phyloP scores from a whole-genome alignment of 768 basidiomycete species.

The Coprinopsis strossmayeri region DNA sequence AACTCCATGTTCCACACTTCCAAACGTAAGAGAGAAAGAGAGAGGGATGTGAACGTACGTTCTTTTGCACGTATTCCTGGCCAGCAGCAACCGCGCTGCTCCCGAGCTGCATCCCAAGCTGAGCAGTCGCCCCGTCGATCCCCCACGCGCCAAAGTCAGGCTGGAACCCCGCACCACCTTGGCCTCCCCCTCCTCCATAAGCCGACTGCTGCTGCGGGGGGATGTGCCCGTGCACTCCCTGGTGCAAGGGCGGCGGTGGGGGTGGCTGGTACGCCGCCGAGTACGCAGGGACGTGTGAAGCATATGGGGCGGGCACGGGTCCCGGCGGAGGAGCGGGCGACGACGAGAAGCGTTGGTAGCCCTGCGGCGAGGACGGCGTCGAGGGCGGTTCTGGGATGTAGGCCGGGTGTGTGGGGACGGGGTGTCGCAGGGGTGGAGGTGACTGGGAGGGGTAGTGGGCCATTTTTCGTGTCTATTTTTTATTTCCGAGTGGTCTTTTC shows the following conservation, averaged over 20 bases:
- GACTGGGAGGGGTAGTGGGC: constrained; percentile 35
- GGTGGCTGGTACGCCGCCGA: constrained; percentile 46
- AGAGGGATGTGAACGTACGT: constrained; percentile 46
- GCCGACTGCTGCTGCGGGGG: no score
- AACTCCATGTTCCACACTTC: no score
- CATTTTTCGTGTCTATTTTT: constrained; percentile 15
- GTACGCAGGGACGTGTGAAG: constrained; percentile 37
- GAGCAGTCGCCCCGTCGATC: constrained; percentile 88
- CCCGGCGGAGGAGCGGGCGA: constrained; percentile 38
- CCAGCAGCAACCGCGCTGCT: constrained; percentile 88
- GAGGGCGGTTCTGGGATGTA: constrained; percentile 80
- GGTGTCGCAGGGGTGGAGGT: constrained; percentile 80
- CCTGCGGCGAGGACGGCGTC: constrained; percentile 67
- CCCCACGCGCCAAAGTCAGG: constrained; percentile 71
- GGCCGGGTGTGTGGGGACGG: constrained; percentile 81
- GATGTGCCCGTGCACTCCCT: constrained; percentile 18
- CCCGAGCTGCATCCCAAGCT: constrained; percentile 95
- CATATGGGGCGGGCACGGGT: constrained; percentile 22
- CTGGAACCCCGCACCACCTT: constrained; percentile 5
- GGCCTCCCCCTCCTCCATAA: constrained; percentile 9
- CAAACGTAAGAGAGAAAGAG: constrained; percentile 9
- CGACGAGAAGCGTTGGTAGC: constrained; percentile 67
- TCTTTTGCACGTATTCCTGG: constrained; percentile 92
- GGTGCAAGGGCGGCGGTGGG: constrained; percentile 24
- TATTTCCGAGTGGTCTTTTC: no score